Base-by-base conservation (phyloP, 768 basidiomycete species). In the Panellus pusillus region DNA sequence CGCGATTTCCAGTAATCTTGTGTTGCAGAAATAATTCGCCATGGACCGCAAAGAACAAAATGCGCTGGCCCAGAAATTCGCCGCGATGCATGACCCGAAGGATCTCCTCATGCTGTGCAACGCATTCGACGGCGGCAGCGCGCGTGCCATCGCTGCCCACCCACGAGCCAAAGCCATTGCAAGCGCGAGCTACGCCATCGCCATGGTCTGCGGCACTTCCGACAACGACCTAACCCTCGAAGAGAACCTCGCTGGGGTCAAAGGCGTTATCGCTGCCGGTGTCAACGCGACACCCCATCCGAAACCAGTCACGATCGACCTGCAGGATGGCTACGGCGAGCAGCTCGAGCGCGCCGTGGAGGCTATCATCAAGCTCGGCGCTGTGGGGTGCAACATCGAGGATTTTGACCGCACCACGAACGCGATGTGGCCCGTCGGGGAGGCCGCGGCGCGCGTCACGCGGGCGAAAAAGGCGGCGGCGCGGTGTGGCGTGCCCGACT, bases 251-350 rank as follows among this genome's bases (percentile, higher is more conserved):
- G 44, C 55, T 31, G 55, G 32, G 2, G 47, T 55, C 35, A 15
- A 36, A 19, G 36, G 45, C 13, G 50, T 55, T 4, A 29, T 54
- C 17, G 40, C 29, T 1, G 47, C 47, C 1, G 54, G 40, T 9
- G 15, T 44, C 40, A 38, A 18, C 7, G 47, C 48, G 29, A 41
- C 28, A 28, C 48, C 46, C 11, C 35, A 44, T 7, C 32, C 32
- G 31, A 48, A 57, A 32, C 56, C 56, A 4, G 43, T 58, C 6
- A 47, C 56, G 42, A 44, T 54, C n/a, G 56, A 58, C 56, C 18
- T 58, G 28, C 56, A 54, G 32, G 56, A 55, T 15, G 53, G 56
- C 20, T 58, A 58, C 37, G 56, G 52, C 13, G 53, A 47, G 17
- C 32, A 41, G 9, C 37, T 57, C 18, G 52, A 9, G 19, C 6